Conservation (phyloP, 2,329 filamentous ascomycete species). For the Beauveria rudraprayagi region DNA sequence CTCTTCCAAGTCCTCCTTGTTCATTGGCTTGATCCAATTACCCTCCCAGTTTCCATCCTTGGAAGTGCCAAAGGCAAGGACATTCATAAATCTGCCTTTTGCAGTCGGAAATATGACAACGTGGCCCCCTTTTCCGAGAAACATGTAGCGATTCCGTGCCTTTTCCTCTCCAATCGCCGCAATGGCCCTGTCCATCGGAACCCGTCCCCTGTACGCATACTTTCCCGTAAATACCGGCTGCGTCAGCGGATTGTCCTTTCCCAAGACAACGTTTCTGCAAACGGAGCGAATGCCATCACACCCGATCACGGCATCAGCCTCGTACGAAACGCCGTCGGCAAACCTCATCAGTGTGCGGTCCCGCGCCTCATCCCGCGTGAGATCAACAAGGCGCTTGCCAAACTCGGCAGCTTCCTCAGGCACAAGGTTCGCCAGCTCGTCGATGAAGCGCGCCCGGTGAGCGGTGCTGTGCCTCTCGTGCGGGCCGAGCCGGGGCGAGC, state of each 20-base stretch:
- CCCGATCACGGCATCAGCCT: conserved; percentile 40
- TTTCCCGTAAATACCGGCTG: conserved; percentile 42
- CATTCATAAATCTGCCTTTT: conserved; percentile 46
- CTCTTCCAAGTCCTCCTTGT: conserved; percentile 3
- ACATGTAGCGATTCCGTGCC: conserved; percentile 22
- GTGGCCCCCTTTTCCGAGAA: conserved; percentile 43
- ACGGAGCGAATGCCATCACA: conserved; percentile 58
- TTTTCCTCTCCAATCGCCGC: conserved; percentile 35
- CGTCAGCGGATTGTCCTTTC: conserved; percentile 27
- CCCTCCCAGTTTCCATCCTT: conserved; percentile 10
- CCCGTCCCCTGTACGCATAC: conserved; percentile 45
- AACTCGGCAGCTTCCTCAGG: conserved; percentile 25
- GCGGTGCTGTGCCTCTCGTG: conserved; percentile 23
- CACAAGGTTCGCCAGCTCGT: conserved; percentile 31
- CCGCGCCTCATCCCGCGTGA: conserved; percentile 16
- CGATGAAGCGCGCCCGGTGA: conserved; percentile 31
- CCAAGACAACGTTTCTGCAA: conserved; percentile 41
- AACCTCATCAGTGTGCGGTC: conserved; percentile 26
- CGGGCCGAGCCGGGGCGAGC: conserved; percentile 12
- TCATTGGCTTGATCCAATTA: conserved; percentile 8
- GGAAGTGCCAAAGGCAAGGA: conserved; percentile 36
- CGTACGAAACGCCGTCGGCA: conserved; percentile 29
- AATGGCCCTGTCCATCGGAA: conserved; percentile 43
- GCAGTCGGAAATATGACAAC: conserved; percentile 52
- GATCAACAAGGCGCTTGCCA: conserved; percentile 27